phyloP scores from a whole-genome alignment of 2,329 filamentous ascomycete genomes.

The Cytospora chrysosperma region DNA sequence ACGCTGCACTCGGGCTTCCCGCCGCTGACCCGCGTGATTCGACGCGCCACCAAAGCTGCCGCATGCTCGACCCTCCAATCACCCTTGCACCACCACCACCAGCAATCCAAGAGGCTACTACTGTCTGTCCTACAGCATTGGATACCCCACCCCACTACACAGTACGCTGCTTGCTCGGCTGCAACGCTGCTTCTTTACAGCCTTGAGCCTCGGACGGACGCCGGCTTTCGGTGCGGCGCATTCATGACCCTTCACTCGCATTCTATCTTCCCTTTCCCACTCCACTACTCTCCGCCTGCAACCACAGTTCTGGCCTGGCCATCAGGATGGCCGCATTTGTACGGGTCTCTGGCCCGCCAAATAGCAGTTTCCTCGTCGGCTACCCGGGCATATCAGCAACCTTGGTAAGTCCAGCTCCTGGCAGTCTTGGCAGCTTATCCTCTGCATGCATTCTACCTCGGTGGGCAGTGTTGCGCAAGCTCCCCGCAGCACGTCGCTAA shows the following conservation, averaged over 20 bases:
- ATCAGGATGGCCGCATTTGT: constrained; percentile 74
- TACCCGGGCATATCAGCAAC: constrained; percentile 98
- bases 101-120: constrained; percentile 8
- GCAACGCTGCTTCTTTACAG: constrained; percentile 20
- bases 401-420: constrained; percentile 62
- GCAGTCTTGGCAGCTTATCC: constrained; percentile 22
- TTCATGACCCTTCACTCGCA: constrained; percentile 31
- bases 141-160: constrained; percentile 26
- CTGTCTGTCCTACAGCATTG: neutral
- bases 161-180: too few species aligned
- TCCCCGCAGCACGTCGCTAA: constrained; percentile 19
- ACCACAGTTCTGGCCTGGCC: constrained; percentile 10
- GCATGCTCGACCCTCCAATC: neutral
- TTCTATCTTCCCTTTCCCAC: constrained; percentile 26
- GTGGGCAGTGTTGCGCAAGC: constrained; percentile 11
- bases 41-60: neutral
- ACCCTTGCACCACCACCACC: constrained; percentile 3
- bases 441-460: constrained; percentile 3
- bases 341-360: constrained; percentile 94
- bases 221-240: constrained; percentile 26
- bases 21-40: constrained; percentile 11
- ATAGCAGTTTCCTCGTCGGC: constrained; percentile 93
- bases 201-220: constrained; percentile 28
- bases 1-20: constrained; percentile 17
- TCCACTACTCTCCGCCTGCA: constrained; percentile 10